phyloP scores from a whole-genome alignment of 305 asterid genomes.

The Solanum hybrid region DNA sequence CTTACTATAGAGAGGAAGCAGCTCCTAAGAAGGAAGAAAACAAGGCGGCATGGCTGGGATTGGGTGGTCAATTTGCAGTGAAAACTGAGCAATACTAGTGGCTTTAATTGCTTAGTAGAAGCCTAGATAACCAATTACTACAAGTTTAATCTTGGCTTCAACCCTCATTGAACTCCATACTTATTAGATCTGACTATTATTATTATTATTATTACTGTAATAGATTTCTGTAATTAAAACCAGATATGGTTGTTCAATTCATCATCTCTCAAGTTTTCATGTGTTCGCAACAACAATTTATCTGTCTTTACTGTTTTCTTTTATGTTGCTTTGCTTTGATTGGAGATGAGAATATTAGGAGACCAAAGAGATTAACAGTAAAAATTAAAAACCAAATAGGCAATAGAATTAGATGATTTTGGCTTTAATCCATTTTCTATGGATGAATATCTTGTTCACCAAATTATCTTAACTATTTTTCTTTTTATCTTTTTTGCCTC shows the following conservation, averaged over 20 bases:
- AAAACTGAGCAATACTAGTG: conserved; percentile 20
- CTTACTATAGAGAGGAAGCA: conserved; percentile 20
- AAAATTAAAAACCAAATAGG: neutral
- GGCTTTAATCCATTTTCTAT: neutral
- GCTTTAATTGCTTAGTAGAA: neutral
- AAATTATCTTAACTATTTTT: neutral
- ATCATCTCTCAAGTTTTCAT: neutral
- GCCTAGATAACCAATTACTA: neutral
- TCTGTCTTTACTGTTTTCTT: neutral
- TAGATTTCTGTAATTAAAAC: neutral
- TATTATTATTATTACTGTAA: neutral
- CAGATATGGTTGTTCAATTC: neutral
- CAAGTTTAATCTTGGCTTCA: neutral
- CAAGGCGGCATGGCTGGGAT: conserved; percentile 48
- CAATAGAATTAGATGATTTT: neutral
- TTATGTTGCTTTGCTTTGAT: neutral
- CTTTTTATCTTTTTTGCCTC: neutral
- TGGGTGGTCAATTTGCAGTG: conserved; percentile 23
- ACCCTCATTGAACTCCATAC: neutral
- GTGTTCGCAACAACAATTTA: neutral
- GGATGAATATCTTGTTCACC: neutral
- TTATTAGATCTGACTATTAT: neutral
- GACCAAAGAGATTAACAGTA: neutral
- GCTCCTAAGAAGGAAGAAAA: conserved; percentile 11
- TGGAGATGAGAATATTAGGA: neutral